Evolutionary conservation across 352 stramenopile genomes (phyloP).

Genomic region (Phytopythium mirpurense): DNA sequence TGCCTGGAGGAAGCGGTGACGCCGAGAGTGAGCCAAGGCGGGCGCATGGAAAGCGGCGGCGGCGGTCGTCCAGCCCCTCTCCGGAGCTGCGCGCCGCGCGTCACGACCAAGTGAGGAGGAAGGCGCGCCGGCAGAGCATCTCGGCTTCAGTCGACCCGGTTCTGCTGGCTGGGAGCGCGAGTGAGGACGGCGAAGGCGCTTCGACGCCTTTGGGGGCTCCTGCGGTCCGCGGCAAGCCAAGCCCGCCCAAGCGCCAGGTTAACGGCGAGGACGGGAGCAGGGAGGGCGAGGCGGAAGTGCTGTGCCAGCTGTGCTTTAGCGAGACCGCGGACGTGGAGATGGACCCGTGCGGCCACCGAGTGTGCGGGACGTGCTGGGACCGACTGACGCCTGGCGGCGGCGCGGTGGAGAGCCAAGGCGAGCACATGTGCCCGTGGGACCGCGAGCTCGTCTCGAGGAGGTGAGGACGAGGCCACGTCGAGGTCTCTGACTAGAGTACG

Average conservation of each 20-base stretch:
- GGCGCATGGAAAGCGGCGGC: neutral
- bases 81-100: neutral
- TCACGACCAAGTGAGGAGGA: conserved; percentile 5
- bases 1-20: neutral
- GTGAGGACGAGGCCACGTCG: too few species aligned
- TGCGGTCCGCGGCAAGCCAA: neutral
- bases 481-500: too few species aligned
- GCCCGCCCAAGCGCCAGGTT: too few species aligned
- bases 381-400: conserved; percentile 35
- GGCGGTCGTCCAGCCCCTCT: neutral
- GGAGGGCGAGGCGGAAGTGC: conserved; percentile 1
- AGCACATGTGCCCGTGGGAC: conserved; percentile 56
- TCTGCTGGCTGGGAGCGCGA: neutral
- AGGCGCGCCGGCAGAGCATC: conserved; percentile 38
- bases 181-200: neutral
- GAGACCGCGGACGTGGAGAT: conserved; percentile 40
- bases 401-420: conserved; percentile 8
- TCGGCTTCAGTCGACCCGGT: conserved; percentile 11
- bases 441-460: conserved; percentile 40
- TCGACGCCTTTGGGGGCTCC: neutral
- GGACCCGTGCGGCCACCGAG: conserved; percentile 43
- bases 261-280: neutral
- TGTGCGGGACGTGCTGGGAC: conserved; percentile 45
- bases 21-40: neutral
- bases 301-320: conserved; percentile 47